Conservation (phyloP, 2,329 filamentous ascomycete species). For the Aureobasidium vineae region DNA sequence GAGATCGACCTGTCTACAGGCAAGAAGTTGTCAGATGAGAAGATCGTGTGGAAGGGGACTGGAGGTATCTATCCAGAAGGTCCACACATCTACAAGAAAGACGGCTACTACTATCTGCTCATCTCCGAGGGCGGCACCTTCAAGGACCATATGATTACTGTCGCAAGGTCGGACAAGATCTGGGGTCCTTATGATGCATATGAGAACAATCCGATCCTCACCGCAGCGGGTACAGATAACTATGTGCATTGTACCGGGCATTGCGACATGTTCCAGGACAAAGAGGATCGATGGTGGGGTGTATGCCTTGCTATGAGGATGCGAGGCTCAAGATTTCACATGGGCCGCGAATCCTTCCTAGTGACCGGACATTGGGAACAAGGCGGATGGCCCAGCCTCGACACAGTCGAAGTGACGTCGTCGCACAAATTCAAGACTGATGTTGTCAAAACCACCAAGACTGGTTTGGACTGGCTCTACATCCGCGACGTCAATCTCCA, state of each 20-base stretch:
- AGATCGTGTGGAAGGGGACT: slow-evolving; percentile 42
- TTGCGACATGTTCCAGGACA: slow-evolving; percentile 49
- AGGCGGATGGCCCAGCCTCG: slow-evolving; percentile 40
- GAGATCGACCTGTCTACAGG: slow-evolving; percentile 39
- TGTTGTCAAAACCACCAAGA: background rate
- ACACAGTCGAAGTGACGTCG: background rate
- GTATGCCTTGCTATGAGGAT: slow-evolving; percentile 48
- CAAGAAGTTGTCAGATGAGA: slow-evolving; percentile 26
- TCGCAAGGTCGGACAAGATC: slow-evolving; percentile 41
- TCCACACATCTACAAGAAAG: slow-evolving; percentile 42
- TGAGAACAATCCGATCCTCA: slow-evolving; percentile 34
- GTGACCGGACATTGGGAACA: slow-evolving; percentile 51
- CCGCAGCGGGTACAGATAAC: slow-evolving; percentile 28
- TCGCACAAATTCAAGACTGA: background rate
- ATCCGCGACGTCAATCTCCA: slow-evolving; percentile 1
- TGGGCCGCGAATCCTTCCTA: slow-evolving; percentile 56
- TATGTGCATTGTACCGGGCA: background rate
- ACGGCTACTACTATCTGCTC: slow-evolving; percentile 41
- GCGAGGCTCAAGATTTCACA: slow-evolving; percentile 48
- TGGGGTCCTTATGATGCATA: slow-evolving; percentile 34
- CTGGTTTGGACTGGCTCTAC: slow-evolving; percentile 17
- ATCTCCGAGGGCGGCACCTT: slow-evolving; percentile 43
- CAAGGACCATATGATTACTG: slow-evolving; percentile 43
- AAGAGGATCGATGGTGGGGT: slow-evolving; percentile 53
- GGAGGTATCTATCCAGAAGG: slow-evolving; percentile 40